These are phyloP conservation scores for Coccomyxa sp. DNA, from an alignment of 139 green algal species.

Conservation along the genomic window DNA sequence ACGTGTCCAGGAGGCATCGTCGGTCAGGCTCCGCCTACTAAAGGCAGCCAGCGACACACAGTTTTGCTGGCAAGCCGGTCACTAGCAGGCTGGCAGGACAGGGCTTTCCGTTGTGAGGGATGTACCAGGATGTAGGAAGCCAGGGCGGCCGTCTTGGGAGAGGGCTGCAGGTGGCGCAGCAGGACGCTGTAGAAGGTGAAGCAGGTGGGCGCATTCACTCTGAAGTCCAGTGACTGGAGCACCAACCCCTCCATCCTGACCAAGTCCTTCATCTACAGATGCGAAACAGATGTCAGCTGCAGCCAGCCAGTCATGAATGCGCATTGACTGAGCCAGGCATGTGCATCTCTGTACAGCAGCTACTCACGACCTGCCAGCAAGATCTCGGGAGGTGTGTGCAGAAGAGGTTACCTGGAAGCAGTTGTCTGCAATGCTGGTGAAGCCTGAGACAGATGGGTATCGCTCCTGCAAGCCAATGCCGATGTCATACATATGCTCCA, in stretches of 20 bases:
- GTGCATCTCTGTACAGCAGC: too few species aligned
- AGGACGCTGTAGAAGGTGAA: constrained; percentile 88
- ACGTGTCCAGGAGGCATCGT: too few species aligned
- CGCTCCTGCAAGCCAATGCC: constrained; percentile 39
- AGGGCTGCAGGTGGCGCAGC: constrained; percentile 68
- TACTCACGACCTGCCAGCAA: background rate
- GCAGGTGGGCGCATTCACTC: constrained; percentile 78
- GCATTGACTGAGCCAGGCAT: too few species aligned
- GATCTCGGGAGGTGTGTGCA: background rate
- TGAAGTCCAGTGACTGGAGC: constrained; percentile 92
- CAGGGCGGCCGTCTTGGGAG: constrained; percentile 17
- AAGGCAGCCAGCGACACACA: background rate
- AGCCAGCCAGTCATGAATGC: too few species aligned
- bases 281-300: too few species aligned
- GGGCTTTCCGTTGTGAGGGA: background rate
- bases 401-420: constrained; percentile 28
- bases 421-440: constrained; percentile 42
- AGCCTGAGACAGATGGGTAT: constrained; percentile 36
- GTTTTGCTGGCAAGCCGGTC: background rate
- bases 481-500: too few species aligned
- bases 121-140: background rate
- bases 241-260: constrained; percentile 94
- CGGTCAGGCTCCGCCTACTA: too few species aligned
- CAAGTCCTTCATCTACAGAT: constrained; percentile 59
- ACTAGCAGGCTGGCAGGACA: background rate